phyloP scores from a whole-genome alignment of 345 rosid species.

The Acer saccharum region DNA sequence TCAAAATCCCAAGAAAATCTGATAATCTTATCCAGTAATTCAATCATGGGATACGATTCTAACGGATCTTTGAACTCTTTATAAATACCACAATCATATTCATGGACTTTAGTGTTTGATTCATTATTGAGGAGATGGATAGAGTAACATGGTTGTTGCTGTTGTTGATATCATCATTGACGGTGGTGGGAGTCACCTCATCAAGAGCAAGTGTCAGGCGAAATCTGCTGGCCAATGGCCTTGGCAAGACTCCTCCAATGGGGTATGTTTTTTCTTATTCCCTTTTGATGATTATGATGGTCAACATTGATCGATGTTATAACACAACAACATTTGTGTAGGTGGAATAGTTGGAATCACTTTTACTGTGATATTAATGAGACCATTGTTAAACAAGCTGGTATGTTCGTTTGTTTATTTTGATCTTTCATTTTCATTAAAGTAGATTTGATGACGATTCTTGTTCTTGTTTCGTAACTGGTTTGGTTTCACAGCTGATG shows the following conservation, averaged over 20 bases:
- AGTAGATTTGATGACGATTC: neutral
- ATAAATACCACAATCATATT: neutral
- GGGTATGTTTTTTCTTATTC: constrained; percentile 44
- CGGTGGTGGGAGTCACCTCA: constrained; percentile 3
- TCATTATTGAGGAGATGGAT: neutral
- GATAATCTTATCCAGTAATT: neutral
- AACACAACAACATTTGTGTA: constrained; percentile 2
- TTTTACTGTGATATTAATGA: constrained; percentile 44
- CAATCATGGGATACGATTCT: neutral
- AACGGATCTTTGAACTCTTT: neutral
- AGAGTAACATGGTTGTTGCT: neutral
- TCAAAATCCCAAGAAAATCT: neutral
- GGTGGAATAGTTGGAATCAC: constrained; percentile 64
- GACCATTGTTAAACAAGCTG: constrained; percentile 42
- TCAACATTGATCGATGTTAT: neutral
- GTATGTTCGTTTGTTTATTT: constrained; percentile 9
- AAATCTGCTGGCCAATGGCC: constrained; percentile 52
- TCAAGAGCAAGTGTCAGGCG: constrained; percentile 24
- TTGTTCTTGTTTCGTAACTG: neutral
- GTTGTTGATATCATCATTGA: neutral
- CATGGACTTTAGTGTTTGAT: neutral
- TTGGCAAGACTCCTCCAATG: constrained; percentile 58
- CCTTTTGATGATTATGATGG: neutral
- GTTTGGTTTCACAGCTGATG: constrained; percentile 42
- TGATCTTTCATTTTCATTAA: neutral